phyloP scores from a whole-genome alignment of 2,329 filamentous ascomycete genomes.

The Ophiostoma fasciatum region DNA sequence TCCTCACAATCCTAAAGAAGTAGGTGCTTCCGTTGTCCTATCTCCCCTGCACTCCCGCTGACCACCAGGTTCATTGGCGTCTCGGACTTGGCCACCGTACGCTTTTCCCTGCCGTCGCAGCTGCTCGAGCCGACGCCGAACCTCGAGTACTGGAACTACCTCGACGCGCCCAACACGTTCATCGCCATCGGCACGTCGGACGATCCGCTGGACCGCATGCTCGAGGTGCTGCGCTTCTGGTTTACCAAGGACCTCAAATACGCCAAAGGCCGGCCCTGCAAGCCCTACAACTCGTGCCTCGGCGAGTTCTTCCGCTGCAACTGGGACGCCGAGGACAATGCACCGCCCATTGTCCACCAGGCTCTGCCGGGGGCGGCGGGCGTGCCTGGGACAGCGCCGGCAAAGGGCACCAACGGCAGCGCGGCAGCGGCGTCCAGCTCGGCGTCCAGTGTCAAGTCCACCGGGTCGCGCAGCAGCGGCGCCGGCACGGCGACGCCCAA shows the following conservation, averaged over 20 bases:
- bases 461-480: conserved; percentile 7
- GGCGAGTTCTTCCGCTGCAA: conserved; percentile 98
- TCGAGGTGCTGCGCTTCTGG: conserved; percentile 92
- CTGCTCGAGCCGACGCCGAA: conserved; percentile 93
- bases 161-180: conserved; percentile 89
- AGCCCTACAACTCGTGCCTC: conserved; percentile 93
- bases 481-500: conserved; percentile 20
- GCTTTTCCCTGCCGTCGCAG: conserved; percentile 91
- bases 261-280: conserved; percentile 95
- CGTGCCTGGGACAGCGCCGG: conserved; percentile 12
- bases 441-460: conserved; percentile 32
- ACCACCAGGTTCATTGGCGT: conserved; percentile 76
- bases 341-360: conserved; percentile 46
- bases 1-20: conserved; percentile 78
- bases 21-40: conserved; percentile 29
- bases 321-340: conserved; percentile 79
- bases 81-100: conserved; percentile 83
- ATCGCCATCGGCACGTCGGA: conserved; percentile 73
- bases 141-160: conserved; percentile 97
- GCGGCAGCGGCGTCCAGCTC: conserved; percentile 21
- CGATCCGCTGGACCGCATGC: conserved; percentile 81
- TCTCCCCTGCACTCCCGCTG: neutral
- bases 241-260: conserved; percentile 99
- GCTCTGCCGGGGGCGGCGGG: conserved; percentile 16
- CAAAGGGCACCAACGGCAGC: conserved; percentile 19